A percentile compares a stretch with the other conserved stretches of the same genome.
Conservation (phyloP, 768 basidiomycete genomes). For the Glaciozyma martinii region DNA sequence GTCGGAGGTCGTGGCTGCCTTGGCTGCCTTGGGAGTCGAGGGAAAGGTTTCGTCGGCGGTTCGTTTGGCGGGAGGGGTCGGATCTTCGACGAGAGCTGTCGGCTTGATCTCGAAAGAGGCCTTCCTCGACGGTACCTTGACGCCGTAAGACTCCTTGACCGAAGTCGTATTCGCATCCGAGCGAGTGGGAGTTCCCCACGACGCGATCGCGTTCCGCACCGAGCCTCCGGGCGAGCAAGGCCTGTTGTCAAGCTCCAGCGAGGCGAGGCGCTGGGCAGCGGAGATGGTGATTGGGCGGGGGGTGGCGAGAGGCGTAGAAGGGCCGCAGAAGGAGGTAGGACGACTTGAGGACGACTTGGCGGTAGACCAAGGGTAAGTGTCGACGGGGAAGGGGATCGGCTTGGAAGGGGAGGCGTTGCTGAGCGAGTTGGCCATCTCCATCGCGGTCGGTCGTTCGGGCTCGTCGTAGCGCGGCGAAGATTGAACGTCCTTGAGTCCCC, state of each 20-base stretch:
- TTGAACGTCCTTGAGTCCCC: neutral
- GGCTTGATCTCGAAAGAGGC: neutral
- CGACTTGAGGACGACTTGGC: neutral
- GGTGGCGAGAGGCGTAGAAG: neutral
- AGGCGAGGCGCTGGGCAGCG: neutral
- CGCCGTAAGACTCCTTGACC: conserved; percentile 24
- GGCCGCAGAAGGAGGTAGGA: no score
- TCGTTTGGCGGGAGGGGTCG: neutral
- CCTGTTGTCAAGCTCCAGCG: neutral
- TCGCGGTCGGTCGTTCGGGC: conserved; percentile 11
- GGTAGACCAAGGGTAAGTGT: neutral
- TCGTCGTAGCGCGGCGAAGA: neutral
- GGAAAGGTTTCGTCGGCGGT: neutral
- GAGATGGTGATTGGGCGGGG: neutral
- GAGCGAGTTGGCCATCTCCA: conserved; percentile 8
- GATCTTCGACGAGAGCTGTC: neutral
- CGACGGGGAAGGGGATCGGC: neutral
- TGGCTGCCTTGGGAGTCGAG: neutral
- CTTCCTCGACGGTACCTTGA: neutral
- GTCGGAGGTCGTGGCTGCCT: neutral
- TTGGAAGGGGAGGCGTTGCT: neutral
- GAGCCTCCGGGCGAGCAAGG: neutral
- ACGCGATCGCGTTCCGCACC: neutral
- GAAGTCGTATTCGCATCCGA: neutral
- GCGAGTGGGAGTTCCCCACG: neutral